phyloP scores from a whole-genome alignment of 768 basidiomycete genomes.

The Udeniomyces megalosporus region DNA sequence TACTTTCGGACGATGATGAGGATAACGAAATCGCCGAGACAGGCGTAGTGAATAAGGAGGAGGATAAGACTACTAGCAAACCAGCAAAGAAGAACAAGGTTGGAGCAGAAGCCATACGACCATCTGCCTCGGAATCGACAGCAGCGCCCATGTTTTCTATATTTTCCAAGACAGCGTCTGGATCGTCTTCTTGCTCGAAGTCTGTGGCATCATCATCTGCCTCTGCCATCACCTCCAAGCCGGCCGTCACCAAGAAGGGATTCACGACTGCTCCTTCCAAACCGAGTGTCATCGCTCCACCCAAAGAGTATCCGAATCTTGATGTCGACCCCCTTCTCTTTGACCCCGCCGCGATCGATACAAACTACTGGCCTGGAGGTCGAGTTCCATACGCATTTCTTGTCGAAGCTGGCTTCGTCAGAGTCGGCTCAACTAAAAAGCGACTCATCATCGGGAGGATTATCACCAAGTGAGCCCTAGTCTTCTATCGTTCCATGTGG shows the following conservation, averaged over 20 bases:
- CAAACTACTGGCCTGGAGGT: not conserved
- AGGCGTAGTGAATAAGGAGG: too few relatives aligned
- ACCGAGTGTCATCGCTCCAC: not conserved
- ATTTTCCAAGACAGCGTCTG: not conserved
- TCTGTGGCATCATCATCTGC: not conserved
- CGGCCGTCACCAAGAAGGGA: not conserved
- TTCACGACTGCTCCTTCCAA: not conserved
- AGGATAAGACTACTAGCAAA: too few relatives aligned
- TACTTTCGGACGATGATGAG: not conserved
- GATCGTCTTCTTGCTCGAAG: not conserved
- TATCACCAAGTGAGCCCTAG: not conserved
- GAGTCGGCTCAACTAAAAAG: not conserved
- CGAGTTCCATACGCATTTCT: constrained; percentile 10
- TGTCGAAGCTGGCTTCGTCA: constrained; percentile 6
- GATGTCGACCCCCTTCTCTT: constrained; percentile 12
- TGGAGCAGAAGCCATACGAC: too few relatives aligned
- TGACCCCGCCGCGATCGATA: constrained; percentile 4
- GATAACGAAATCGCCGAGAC: not conserved
- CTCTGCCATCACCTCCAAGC: not conserved
- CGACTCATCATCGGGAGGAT: constrained; percentile 1
- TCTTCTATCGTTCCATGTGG: not conserved
- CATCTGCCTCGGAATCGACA: too few relatives aligned
- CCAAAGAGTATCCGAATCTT: constrained; percentile 1
- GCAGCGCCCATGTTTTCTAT: not conserved
- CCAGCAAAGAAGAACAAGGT: too few relatives aligned